A percentile compares a stretch with the other conserved stretches of the same genome.
phyloP scores from a whole-genome alignment of 139 green algal species.

The Nannochloris sp. region DNA sequence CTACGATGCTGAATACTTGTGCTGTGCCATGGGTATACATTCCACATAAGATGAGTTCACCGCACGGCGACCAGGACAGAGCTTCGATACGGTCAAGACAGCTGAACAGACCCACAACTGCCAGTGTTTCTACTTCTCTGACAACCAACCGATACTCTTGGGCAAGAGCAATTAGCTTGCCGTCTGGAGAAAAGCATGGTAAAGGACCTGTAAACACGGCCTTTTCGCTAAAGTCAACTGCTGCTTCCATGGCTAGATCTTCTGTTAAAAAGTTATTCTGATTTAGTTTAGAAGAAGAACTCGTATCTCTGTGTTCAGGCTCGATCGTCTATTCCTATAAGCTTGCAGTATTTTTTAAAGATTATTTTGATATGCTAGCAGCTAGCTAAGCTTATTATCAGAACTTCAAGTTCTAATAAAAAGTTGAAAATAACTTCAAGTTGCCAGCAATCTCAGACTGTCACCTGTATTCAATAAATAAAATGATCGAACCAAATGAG shows the following conservation, averaged over 20 bases:
- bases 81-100: slow-evolving; percentile 77
- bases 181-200: slow-evolving; percentile 57
- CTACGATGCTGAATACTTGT: slow-evolving; percentile 46
- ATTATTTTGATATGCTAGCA: no score
- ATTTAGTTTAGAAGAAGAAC: no score
- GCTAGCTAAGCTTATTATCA: no score
- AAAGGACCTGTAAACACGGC: slow-evolving; percentile 50
- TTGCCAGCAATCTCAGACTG: no score
- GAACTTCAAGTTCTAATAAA: no score
- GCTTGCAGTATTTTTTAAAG: no score
- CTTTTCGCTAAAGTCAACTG: slow-evolving; percentile 78
- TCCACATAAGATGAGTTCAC: slow-evolving; percentile 63
- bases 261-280: no score
- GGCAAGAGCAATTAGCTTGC: slow-evolving; percentile 52
- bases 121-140: slow-evolving; percentile 47
- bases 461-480: no score
- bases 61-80: slow-evolving; percentile 71
- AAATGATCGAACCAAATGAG: no score
- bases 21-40: slow-evolving; percentile 54
- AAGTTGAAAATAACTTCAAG: no score
- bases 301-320: no score
- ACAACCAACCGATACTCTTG: slow-evolving; percentile 77
- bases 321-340: no score
- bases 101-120: slow-evolving; percentile 63
- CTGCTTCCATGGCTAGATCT: not conserved